These are phyloP conservation scores for Apiotrichum domesticum DNA, from an alignment of 1,284 basidiomycete species.

Conservation along the genomic window DNA sequence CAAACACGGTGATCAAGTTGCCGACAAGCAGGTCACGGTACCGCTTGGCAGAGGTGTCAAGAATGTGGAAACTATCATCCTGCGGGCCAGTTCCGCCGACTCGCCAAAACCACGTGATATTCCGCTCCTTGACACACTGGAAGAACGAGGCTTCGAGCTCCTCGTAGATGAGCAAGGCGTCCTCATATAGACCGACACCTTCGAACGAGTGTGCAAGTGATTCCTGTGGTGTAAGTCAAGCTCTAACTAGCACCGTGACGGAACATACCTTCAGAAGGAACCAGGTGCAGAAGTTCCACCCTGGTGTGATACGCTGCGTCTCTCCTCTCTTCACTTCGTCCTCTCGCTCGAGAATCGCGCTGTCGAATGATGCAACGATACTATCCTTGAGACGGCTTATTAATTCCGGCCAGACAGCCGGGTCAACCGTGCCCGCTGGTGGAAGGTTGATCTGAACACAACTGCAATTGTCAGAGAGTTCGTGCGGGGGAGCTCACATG, in stretches of 20 bases:
- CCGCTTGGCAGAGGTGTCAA: slow-evolving; percentile 74
- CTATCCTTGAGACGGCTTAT: slow-evolving; percentile 85
- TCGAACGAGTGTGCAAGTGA: slow-evolving; percentile 88
- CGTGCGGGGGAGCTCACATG: slow-evolving; percentile 53
- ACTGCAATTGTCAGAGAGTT: slow-evolving; percentile 46
- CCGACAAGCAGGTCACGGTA: slow-evolving; percentile 85
- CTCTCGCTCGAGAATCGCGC: slow-evolving; percentile 67
- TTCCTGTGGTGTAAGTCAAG: slow-evolving; percentile 57
- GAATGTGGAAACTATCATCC: slow-evolving; percentile 74
- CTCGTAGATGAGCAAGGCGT: slow-evolving; percentile 81
- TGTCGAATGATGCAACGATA: slow-evolving; percentile 72
- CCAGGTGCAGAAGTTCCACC: slow-evolving; percentile 96
- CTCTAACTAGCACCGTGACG: background rate
- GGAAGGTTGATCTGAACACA: slow-evolving; percentile 62
- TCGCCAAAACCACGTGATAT: slow-evolving; percentile 81
- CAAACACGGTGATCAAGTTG: slow-evolving; percentile 87
- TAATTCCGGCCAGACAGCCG: slow-evolving; percentile 81
- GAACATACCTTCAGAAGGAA: slow-evolving; percentile 76
- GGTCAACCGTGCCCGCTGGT: slow-evolving; percentile 50
- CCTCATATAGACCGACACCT: slow-evolving; percentile 80
- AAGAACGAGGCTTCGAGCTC: slow-evolving; percentile 85
- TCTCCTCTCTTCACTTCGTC: slow-evolving; percentile 85
- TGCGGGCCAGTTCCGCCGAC: slow-evolving; percentile 55
- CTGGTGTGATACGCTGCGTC: slow-evolving; percentile 75
- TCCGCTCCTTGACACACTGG: slow-evolving; percentile 65